Base-by-base conservation (phyloP, 148 eudicot genomes). In the Amaranthus palmeri region DNA sequence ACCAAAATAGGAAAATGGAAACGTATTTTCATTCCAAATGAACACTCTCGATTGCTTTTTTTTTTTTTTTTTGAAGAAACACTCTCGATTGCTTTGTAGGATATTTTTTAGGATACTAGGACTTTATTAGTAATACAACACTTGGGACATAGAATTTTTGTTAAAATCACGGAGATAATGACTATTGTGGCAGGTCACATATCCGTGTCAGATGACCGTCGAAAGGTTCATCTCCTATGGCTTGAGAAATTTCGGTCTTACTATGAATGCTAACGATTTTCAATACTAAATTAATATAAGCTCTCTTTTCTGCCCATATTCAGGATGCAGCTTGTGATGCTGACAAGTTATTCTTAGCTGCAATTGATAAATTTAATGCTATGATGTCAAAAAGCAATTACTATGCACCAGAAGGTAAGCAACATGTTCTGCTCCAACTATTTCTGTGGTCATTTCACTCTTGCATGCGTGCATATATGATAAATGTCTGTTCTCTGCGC, bases 281-380 rank as follows among this genome's bases (percentile, higher is more conserved):
- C 3, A 10, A 25, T 54, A 53, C 51, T 14, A 7, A 18, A 13
- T 14, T 15, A 14, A 59, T 8, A 68, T 4, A 55, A 15, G 42
- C 66, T 79, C 4, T 58, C 55, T 65, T 18, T 55, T 63, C 7
- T 10, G 40, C 41, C 52, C 25, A 56, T 76, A 66, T 76, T 55
- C 88, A 93, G 98, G 93, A 80, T 72, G 88, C 92, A 46, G 93
- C 93, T 80, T 76, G 80, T 76, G 98, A 92, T 87, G 98, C 98
- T 67, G 98, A 92, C 90, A 88, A 84, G 78, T 75, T 92, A 72
- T 92, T 85, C 86, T 70, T 90, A 88, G 98, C 98, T 51, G 92
- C 98, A 12, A 93, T 93, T 44, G 98, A 93, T 74, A 93, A 93
- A 80, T 93, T 93, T 73, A 93, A 93, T 81, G 98, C 98, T 62